Percentiles rank a stretch among this genome's conserved stretches.
Conservation (phyloP, 2,329 filamentous ascomycete species). For the Zasmidium cellare region DNA sequence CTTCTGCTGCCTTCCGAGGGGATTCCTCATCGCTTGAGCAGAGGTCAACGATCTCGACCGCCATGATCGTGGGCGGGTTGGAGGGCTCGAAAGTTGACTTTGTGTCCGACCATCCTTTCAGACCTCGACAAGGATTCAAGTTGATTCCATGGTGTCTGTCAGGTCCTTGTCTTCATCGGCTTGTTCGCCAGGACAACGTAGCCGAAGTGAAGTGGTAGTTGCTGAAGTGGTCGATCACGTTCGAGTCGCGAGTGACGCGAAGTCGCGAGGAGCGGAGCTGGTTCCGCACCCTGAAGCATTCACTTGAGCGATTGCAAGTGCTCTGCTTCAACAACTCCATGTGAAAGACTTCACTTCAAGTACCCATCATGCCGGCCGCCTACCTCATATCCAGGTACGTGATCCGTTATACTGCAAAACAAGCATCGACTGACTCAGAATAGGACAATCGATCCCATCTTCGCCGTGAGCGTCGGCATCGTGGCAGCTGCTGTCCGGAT, state of each 20-base stretch:
- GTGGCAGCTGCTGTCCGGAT: conserved; percentile 43
- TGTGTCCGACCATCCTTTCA: neutral
- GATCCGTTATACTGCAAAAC: neutral
- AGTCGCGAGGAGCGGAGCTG: neutral
- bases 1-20: neutral
- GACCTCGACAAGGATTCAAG: neutral
- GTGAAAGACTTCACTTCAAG: no score
- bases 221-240: neutral
- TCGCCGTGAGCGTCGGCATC: conserved; percentile 50
- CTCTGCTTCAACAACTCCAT: no score
- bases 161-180: neutral
- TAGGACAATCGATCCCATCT: conserved; percentile 51
- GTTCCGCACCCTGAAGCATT: neutral
- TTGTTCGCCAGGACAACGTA: neutral
- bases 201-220: neutral
- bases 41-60: conserved; percentile 6
- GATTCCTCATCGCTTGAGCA: conserved; percentile 7
- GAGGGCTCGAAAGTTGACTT: no score
- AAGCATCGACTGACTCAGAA: neutral
- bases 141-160: neutral
- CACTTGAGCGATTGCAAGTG: neutral
- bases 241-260: neutral
- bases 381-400: conserved; percentile 13
- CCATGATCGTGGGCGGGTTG: neutral
- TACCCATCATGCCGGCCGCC: conserved; percentile 2